Evolutionary conservation across 1,284 basidiomycete genomes (phyloP).

Genomic region (Leccinum solheimii): DNA sequence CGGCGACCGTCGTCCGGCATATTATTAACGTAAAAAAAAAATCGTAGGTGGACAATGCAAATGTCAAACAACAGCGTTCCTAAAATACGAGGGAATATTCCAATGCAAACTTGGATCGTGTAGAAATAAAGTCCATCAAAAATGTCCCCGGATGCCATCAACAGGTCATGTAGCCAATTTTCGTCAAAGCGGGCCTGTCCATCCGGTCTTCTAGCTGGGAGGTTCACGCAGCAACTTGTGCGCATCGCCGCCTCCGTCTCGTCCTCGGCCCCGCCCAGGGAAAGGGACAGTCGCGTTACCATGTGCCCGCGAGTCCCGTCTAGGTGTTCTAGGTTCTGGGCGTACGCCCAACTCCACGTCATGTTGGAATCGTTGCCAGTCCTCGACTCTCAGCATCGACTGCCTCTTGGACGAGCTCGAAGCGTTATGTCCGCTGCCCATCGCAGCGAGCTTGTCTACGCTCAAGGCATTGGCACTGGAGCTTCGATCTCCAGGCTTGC

Average conservation of each 20-base stretch:
- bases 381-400: conserved; percentile 77
- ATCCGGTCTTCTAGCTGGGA: conserved; percentile 27
- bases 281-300: conserved; percentile 47
- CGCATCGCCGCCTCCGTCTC: conserved; percentile 32
- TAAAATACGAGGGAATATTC: conserved; percentile 18
- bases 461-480: conserved; percentile 54
- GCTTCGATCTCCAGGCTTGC: conserved; percentile 41
- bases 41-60: background rate
- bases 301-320: conserved; percentile 38
- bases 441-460: conserved; percentile 55
- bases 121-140: conserved; percentile 24
- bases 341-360: conserved; percentile 43
- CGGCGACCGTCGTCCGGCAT: conserved; percentile 9
- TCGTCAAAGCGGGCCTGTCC: background rate
- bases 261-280: conserved; percentile 37
- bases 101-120: conserved; percentile 19
- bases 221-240: conserved; percentile 31
- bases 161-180: conserved; percentile 19
- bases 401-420: conserved; percentile 56
- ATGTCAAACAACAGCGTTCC: conserved; percentile 7
- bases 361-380: conserved; percentile 75
- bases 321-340: conserved; percentile 30
- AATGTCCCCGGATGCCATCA: conserved; percentile 22
- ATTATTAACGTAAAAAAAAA: conserved; percentile 19
- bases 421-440: conserved; percentile 35